These are phyloP conservation scores for Evansstolkia leycettana DNA, from an alignment of 495 filamentous ascomycete species.

Conservation along the genomic window DNA sequence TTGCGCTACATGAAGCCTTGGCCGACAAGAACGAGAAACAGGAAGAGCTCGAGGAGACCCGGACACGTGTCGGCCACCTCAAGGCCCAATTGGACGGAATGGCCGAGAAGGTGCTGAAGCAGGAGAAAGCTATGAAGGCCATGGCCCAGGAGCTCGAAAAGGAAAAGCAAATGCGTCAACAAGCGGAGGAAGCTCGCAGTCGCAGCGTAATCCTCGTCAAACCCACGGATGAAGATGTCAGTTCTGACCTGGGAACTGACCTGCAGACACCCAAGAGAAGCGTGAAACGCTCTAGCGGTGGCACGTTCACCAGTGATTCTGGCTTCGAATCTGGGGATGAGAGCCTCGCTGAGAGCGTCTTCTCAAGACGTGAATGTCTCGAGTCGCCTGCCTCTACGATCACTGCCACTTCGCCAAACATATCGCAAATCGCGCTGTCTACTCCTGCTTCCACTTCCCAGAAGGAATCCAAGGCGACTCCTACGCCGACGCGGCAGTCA, in stretches of 20 bases:
- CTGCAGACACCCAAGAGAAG: conserved; percentile 37
- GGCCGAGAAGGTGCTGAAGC: conserved; percentile 52
- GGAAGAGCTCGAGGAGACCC: conserved; percentile 68
- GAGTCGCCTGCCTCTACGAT: conserved; percentile 38
- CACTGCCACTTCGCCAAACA: conserved; percentile 25
- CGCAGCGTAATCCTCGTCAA: conserved; percentile 23
- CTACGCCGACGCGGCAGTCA: conserved; percentile 19
- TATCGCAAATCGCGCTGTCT: conserved; percentile 25
- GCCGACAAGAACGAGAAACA: conserved; percentile 51
- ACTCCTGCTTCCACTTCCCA: conserved; percentile 9
- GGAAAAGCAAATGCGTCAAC: conserved; percentile 42
- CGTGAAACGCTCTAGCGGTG: conserved; percentile 39
- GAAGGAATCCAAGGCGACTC: conserved; percentile 12
- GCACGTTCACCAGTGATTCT: conserved; percentile 38
- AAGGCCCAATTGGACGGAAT: conserved; percentile 69
- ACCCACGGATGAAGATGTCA: conserved; percentile 20
- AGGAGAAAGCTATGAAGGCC: conserved; percentile 50
- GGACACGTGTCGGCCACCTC: conserved; percentile 50
- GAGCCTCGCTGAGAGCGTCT: conserved; percentile 48
- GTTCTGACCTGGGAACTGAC: conserved; percentile 40
- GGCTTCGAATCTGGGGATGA: conserved; percentile 45
- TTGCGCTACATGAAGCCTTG: conserved; percentile 43
- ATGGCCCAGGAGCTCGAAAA: conserved; percentile 51
- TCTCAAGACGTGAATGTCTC: conserved; percentile 44
- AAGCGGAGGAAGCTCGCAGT: conserved; percentile 40